Evolutionary conservation across 768 basidiomycete genomes (phyloP).

Genomic region (Coprinopsis sp.): DNA sequence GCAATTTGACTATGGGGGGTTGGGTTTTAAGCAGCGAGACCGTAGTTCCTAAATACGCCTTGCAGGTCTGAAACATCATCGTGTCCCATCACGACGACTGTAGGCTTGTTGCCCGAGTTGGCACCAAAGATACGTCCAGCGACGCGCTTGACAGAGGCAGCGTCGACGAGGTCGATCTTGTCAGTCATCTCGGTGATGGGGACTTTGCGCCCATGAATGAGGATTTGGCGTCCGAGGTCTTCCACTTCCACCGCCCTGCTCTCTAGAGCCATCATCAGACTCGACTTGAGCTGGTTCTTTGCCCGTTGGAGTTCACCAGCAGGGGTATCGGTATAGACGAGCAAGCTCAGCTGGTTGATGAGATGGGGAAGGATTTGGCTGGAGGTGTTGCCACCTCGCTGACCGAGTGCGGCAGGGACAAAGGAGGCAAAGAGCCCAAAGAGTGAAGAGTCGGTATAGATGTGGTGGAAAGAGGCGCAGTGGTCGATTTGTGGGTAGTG

Average conservation of each 20-base stretch:
- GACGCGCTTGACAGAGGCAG: conserved; percentile 68
- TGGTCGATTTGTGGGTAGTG: conserved; percentile 92
- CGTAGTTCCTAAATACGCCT: conserved; percentile 63
- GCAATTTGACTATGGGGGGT: too few relatives aligned
- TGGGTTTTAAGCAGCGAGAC: conserved; percentile 48
- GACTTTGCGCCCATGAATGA: conserved; percentile 83
- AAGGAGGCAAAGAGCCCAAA: conserved; percentile 91
- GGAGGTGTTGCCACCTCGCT: conserved; percentile 58
- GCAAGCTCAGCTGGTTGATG: conserved; percentile 78
- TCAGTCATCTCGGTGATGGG: conserved; percentile 88
- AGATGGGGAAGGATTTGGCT: conserved; percentile 78
- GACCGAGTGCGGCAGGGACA: conserved; percentile 54
- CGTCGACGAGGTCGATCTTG: conserved; percentile 73
- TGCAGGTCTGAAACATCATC: conserved; percentile 70
- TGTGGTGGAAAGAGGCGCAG: conserved; percentile 96
- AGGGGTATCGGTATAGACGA: conserved; percentile 68
- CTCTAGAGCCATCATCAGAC: conserved; percentile 92
- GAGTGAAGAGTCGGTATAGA: conserved; percentile 89
- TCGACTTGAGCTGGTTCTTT: conserved; percentile 92
- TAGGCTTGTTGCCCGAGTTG: conserved; percentile 58
- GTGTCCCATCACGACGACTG: conserved; percentile 80
- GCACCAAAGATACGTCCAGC: conserved; percentile 73
- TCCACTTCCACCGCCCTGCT: conserved; percentile 81
- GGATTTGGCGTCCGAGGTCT: conserved; percentile 88
- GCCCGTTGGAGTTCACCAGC: conserved; percentile 74